Percentiles rank a stretch among this genome's conserved stretches.
These are phyloP conservation scores for Eutrema heterophyllum DNA, from an alignment of 345 rosid species.

Conservation along the genomic window DNA sequence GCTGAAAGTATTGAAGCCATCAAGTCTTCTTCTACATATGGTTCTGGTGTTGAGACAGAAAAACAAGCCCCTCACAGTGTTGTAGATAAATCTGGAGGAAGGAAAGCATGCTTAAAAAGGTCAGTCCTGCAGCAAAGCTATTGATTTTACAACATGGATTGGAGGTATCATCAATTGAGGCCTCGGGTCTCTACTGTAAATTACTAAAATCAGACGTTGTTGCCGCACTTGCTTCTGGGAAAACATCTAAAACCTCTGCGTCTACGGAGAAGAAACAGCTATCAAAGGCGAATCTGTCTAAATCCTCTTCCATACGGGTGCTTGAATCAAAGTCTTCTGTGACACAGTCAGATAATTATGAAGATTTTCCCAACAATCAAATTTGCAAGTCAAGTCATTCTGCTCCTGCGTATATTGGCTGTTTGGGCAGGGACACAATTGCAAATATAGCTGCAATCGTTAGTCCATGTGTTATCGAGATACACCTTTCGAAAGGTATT, in stretches of 20 bases:
- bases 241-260: conserved; percentile 39
- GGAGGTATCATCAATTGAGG: conserved; percentile 70
- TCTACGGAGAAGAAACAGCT: conserved; percentile 41
- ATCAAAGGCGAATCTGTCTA: conserved; percentile 32
- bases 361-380: conserved; percentile 89
- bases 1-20: conserved; percentile 60
- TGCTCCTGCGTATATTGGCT: too few species aligned
- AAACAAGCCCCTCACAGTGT: conserved; percentile 41
- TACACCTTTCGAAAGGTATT: too few species aligned
- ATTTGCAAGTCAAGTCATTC: too few species aligned
- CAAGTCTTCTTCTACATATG: conserved; percentile 47
- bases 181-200: conserved; percentile 80
- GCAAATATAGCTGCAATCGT: too few species aligned
- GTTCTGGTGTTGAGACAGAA: conserved; percentile 41
- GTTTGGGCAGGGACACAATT: too few species aligned
- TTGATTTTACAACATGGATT: conserved; percentile 72
- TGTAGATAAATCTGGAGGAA: conserved; percentile 35
- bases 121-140: conserved; percentile 86
- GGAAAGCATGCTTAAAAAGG: conserved; percentile 52
- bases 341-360: conserved; percentile 53
- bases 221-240: conserved; percentile 75
- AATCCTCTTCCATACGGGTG: conserved; percentile 33
- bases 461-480: too few species aligned
- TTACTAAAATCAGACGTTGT: conserved; percentile 82
- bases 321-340: conserved; percentile 39